Evolutionary conservation across 305 asterid genomes (phyloP).

Genomic region (Ajuga reptans): DNA sequence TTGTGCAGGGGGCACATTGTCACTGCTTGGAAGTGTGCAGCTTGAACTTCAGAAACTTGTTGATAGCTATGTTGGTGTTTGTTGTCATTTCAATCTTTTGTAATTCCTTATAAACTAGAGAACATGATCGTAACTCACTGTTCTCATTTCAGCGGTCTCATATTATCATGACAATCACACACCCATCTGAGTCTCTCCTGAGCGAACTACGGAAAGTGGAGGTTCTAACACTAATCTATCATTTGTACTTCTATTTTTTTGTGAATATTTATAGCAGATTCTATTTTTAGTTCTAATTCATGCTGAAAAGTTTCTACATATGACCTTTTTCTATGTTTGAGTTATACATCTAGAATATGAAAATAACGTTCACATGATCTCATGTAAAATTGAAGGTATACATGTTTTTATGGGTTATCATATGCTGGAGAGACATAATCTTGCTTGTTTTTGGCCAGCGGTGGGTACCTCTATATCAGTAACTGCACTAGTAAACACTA

Average conservation of each 20-base stretch:
- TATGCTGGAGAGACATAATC: background rate
- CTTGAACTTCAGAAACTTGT: conserved; percentile 70
- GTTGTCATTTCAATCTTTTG: conserved; percentile 17
- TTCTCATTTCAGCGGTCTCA: conserved; percentile 58
- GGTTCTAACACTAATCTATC: conserved; percentile 33
- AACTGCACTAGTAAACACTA: background rate
- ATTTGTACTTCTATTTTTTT: background rate
- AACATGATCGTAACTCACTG: conserved; percentile 28
- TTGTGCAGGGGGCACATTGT: conserved; percentile 56
- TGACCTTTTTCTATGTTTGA: conserved; percentile 3
- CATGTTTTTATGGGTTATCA: background rate
- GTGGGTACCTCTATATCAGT: background rate
- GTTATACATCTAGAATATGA: background rate
- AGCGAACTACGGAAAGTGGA: conserved; percentile 87
- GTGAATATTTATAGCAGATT: background rate
- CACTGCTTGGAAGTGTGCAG: conserved; percentile 59
- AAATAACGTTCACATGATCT: background rate
- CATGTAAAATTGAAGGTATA: conserved; percentile 1
- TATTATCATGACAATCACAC: conserved; percentile 63
- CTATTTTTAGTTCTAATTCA: background rate
- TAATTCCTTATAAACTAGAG: conserved; percentile 6
- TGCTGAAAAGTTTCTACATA: background rate
- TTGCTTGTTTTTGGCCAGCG: conserved; percentile 2
- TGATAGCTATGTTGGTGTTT: conserved; percentile 61
- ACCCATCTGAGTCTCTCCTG: conserved; percentile 82